These are phyloP conservation scores for Hydnomerulius pinastri DNA, from an alignment of 768 basidiomycete species.

Conservation along the genomic window DNA sequence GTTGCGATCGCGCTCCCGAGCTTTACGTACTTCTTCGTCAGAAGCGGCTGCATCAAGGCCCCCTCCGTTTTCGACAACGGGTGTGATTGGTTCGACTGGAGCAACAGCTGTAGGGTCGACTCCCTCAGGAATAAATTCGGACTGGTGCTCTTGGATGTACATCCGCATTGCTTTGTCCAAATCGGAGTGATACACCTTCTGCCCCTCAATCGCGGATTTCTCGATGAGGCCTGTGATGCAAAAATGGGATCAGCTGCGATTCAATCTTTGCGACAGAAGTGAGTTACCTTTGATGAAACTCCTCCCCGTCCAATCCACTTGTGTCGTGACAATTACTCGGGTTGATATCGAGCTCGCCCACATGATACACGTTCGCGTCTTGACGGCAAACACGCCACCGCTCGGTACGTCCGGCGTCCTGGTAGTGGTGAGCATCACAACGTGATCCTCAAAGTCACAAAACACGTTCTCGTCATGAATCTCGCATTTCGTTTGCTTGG, in stretches of 20 bases:
- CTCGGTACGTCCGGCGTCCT: slow-evolving; percentile 93
- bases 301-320: slow-evolving; percentile 94
- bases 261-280: background rate
- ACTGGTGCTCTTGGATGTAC: slow-evolving; percentile 87
- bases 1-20: slow-evolving; percentile 68
- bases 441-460: slow-evolving; percentile 82
- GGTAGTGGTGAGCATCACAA: slow-evolving; percentile 86
- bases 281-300: slow-evolving; percentile 91
- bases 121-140: slow-evolving; percentile 88
- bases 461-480: slow-evolving; percentile 82
- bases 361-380: slow-evolving; percentile 92
- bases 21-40: slow-evolving; percentile 36
- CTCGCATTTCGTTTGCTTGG: slow-evolving; percentile 95
- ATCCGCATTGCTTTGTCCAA: slow-evolving; percentile 81
- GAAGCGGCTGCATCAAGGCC: slow-evolving; percentile 10
- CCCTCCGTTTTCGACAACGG: slow-evolving; percentile 18
- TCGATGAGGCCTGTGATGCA: slow-evolving; percentile 81
- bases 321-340: slow-evolving; percentile 81
- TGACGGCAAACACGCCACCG: slow-evolving; percentile 90
- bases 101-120: slow-evolving; percentile 60
- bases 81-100: slow-evolving; percentile 40
- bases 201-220: slow-evolving; percentile 86
- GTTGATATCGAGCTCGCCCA: slow-evolving; percentile 85
- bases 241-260: background rate
- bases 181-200: slow-evolving; percentile 82